Evolutionary conservation across 805 yeast genomes (phyloP), one percentile per base, ranked within the genome.

Genomic region (Starmera dryadoides): DNA sequence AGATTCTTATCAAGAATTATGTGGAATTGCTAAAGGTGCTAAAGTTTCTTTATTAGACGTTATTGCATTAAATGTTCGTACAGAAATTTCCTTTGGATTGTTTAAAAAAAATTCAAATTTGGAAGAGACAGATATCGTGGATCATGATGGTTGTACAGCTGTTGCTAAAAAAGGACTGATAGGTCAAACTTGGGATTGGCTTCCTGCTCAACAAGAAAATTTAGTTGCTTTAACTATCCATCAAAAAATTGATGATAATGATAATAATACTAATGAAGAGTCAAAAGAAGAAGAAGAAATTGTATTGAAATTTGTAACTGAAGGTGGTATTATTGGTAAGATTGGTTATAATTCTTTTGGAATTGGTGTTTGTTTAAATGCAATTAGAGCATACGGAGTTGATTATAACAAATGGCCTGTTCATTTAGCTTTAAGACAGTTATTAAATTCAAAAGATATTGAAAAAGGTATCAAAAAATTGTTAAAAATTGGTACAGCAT

Each of bases 121-220:
- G 15, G 18, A 30, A 40, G 53, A 63, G 11, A 12, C 28, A 8
- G 28, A 25, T 5, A 4, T n/a, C 9, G 4, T 25, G n/a, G 44
- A 49, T 17, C 37, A 60, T 3, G 71, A 66, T 42, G 71, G 71
- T 1, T 66, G 71, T 40, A 30, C 32, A 9, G 17, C 32, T 6
- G 19, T 30, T 17, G 10, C 32, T 7, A 30, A 16, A 30, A 30
- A 16, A 10, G 19, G 14, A 4, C 34, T 46, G 44, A 49, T 53
- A 45, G 48, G 61, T 42, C 71, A 66, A 47, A 66, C 64, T 43
- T 66, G 71, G 71, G 71, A 66, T 45, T 66, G 71, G 71, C 50
- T 54, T 28, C 22, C 23, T 11, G 15, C 23, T 20, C 34, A 32
- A 20, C 34, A 32, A 21, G 16, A 19, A 6, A 32, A 32, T 9